Evolutionary conservation across 176 grass and related monocot species (phyloP).

Genomic region (Aegilops longissima): DNA sequence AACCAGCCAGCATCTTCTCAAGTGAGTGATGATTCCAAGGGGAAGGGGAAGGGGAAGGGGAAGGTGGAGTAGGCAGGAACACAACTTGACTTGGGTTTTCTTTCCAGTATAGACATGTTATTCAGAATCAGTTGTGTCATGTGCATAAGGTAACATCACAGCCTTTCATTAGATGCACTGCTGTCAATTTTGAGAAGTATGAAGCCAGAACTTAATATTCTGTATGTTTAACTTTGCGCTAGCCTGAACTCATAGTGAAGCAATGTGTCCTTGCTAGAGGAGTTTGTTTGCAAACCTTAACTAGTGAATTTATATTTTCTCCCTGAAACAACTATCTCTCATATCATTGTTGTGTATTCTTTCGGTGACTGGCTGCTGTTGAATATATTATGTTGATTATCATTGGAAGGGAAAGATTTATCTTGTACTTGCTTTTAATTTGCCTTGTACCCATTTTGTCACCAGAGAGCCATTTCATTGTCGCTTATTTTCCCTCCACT

Average conservation of each 20-base stretch:
- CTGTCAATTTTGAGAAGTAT: constrained; percentile 20
- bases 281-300: constrained; percentile 1
- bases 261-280: background rate
- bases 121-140: background rate
- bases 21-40: constrained; percentile 35
- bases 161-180: background rate
- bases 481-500: background rate
- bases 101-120: background rate
- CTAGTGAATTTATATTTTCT: constrained; percentile 9
- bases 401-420: constrained; percentile 8
- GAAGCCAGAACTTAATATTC: constrained; percentile 8
- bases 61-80: constrained; percentile 61
- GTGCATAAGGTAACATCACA: background rate
- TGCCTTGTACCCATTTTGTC: background rate
- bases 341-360: background rate
- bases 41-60: constrained; percentile 37
- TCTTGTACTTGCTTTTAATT: background rate
- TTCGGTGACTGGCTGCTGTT: background rate
- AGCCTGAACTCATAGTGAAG: constrained; percentile 2
- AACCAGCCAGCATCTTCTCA: constrained; percentile 50
- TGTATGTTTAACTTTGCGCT: background rate
- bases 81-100: background rate
- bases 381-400: background rate
- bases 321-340: constrained; percentile 3
- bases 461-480: background rate